Evolutionary conservation across 371 early-diverging fungal species (phyloP).

Genomic region (Dinochytrium kinnereticum): DNA sequence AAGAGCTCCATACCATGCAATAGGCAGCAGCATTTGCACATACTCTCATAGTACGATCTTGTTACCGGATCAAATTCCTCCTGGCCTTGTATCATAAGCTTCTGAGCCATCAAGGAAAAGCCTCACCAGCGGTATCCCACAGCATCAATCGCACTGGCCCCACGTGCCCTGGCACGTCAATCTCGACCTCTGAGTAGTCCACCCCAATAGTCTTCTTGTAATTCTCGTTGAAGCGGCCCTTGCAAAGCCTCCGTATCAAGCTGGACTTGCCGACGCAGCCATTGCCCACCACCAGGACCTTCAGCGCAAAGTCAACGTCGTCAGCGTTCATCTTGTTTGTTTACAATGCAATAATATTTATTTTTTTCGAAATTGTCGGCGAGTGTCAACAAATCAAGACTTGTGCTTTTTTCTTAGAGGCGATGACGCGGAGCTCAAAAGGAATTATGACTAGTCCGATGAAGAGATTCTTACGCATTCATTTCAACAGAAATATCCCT

Average conservation of each 20-base stretch:
- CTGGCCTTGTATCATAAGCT: no score
- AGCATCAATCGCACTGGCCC: slow-evolving; percentile 32
- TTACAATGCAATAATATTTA: no score
- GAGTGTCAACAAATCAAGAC: background rate
- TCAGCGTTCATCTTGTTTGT: slow-evolving; percentile 14
- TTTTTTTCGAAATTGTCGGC: no score
- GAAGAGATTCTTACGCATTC: slow-evolving; percentile 1
- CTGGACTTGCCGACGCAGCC: slow-evolving; percentile 43
- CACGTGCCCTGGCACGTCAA: slow-evolving; percentile 9
- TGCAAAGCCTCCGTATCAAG: slow-evolving; percentile 36
- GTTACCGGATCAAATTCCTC: slow-evolving; percentile 40
- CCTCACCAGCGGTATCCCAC: slow-evolving; percentile 43
- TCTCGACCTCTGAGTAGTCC: slow-evolving; percentile 34
- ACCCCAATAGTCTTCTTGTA: slow-evolving; percentile 48
- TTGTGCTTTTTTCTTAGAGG: background rate
- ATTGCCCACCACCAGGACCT: slow-evolving; percentile 36
- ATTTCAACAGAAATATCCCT: background rate
- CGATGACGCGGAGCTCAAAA: background rate
- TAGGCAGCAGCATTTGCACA: background rate
- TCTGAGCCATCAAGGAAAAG: no score
- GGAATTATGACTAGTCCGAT: background rate
- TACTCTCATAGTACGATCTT: slow-evolving; percentile 30
- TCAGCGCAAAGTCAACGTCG: slow-evolving; percentile 28
- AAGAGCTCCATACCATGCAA: no score
- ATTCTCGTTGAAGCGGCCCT: slow-evolving; percentile 30